Base-by-base conservation (phyloP, 805 yeast genomes). In the baker's yeast (Saccharomyces cerevisiae) region DNA sequence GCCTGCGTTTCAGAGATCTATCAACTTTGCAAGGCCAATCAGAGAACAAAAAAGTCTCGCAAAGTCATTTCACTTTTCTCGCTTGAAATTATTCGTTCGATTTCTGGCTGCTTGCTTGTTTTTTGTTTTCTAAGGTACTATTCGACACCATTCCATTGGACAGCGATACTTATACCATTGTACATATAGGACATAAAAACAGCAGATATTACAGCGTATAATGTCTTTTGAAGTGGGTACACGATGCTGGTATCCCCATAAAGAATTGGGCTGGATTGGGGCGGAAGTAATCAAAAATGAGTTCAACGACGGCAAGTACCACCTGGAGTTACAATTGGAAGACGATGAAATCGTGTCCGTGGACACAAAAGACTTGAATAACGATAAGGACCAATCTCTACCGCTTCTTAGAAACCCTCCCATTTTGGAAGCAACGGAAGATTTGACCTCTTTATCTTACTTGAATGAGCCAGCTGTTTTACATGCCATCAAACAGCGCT, bases 401-500 rank as follows among this genome's bases (percentile, higher is more conserved):
- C 96, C 96, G 3, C 82, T 89, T 31, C 78, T 91, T 67, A 80
- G 96, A 69, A 92, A 92, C 69, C 97, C 97, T 51, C 94, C 96
- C 2, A 83, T 86, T 57, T 77, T 89, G 59, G 99, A 92, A 71
- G 87, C 96, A 2, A 89, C 95, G 21, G 97, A 92, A 68, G 99
- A 94, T 73, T 79, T 92, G 65, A 94, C 98, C 2, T 85, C 90
- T 52, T 78, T 92, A 53, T 90, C 97, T 0, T 91, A 92, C 67
- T 76, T 94, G 63, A 92, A 92, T 70, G 99, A 92, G 70, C 98
- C 99, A 1, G 95, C 97, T 1, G 97, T 92, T 50, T 78, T 92
- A 61, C 95, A 91, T 65, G 97, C 98, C 21, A 92, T 94, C 68
- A 85, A 83, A 65, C 81, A 87, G 58, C 82, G 99, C 61, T 92